Evolutionary conservation across 176 grass and related monocot genomes (phyloP).

Genomic region (Eleusine indica): DNA sequence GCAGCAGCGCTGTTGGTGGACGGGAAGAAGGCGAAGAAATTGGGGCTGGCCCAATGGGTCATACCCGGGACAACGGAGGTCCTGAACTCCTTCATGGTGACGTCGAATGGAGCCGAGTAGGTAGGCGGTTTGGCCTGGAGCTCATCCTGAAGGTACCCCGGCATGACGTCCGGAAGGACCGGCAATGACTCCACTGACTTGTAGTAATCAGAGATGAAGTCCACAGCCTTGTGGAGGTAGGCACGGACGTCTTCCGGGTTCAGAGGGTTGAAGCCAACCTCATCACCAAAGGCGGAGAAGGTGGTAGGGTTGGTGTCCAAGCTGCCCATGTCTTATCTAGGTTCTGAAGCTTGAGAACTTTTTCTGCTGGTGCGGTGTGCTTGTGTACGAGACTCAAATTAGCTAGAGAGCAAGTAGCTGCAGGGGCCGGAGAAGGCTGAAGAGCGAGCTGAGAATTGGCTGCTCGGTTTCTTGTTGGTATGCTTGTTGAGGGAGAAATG

Average conservation of each 20-base stretch:
- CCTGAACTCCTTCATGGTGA: constrained; percentile 38
- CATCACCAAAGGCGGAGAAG: constrained; percentile 28
- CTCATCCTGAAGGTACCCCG: neutral
- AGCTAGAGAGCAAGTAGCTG: no score
- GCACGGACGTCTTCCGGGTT: constrained; percentile 42
- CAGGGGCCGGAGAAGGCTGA: no score
- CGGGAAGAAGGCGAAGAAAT: constrained; percentile 67
- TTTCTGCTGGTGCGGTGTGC: no score
- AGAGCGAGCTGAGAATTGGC: no score
- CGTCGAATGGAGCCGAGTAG: constrained; percentile 29
- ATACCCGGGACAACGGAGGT: constrained; percentile 44
- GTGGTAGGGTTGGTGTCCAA: constrained; percentile 20
- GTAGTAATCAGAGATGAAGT: constrained; percentile 54
- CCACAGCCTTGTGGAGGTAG: constrained; percentile 37
- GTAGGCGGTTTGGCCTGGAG: constrained; percentile 4
- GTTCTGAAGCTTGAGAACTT: no score
- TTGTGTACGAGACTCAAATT: no score
- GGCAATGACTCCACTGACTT: constrained; percentile 41
- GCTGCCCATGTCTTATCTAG: constrained; percentile 38
- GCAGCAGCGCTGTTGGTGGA: constrained; percentile 59
- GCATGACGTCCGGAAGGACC: neutral
- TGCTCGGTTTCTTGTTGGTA: no score
- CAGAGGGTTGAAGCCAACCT: constrained; percentile 30
- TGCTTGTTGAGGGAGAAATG: neutral
- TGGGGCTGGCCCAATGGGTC: constrained; percentile 67